Base-by-base conservation (phyloP, 371 early-diverging fungal species). In the Mucor plumbeus region DNA sequence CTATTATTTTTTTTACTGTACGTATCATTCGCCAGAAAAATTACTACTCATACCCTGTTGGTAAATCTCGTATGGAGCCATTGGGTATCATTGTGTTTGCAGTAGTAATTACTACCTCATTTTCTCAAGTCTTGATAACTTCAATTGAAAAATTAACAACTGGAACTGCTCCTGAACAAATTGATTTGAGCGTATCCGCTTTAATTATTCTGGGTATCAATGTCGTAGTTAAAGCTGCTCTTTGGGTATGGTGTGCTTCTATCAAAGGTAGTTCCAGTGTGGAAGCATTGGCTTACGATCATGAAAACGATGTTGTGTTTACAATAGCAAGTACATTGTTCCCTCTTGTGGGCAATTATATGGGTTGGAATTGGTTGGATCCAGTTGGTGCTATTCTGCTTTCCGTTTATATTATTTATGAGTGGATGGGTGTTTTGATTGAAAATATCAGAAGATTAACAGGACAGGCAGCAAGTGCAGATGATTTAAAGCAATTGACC, bases 1-100 rank as follows among this genome's bases (percentile, higher is more conserved):
- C 72, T n/a, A 84, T 84, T 50, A 81, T 84, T 43, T 84, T 80
- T 31, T 73, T 81, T 26, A 84, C 84, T 1, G 64, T 84, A 7
- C 73, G 81, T 9, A 73, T 84, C 33, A 84, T 84, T 43, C 76
- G 79, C 0, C 74, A 78, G 34, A 72, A 77, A 43, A 80, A 81
- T 39, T 78, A 72, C 41, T 84, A 84, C 38, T 68, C 66, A 0
- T 84, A 84, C 34, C 84, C 84, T 10, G 81, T 81, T 17, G 84
- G 84, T 38, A 84, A 62, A 63, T 79, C 86, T 1, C 77, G 89
- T 7, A 87, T 89, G 87, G 89, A 89, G 54, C 88, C 88, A 13
- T 60, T 89, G 40, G 88, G 88, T 9, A 86, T 89, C 61, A 77
- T 89, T 60, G 85, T 89, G 9, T 88, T 89, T 80, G 85, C 88